Evolutionary conservation across 2,329 filamentous ascomycete genomes (phyloP).

Genomic region (Lasiodiplodia citricola): DNA sequence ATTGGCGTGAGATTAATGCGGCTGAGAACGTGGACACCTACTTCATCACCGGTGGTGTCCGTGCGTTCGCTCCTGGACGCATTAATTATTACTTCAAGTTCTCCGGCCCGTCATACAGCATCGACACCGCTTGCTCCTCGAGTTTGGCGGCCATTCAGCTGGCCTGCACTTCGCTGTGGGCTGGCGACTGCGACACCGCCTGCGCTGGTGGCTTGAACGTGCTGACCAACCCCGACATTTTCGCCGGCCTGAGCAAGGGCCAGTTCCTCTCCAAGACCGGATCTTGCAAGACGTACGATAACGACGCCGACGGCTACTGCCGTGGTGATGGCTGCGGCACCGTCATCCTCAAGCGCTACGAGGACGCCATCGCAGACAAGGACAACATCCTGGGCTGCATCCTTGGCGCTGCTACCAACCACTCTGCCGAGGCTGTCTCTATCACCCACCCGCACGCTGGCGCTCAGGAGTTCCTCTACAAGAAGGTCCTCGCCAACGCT

Average conservation of each 20-base stretch:
- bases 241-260: conserved; percentile 74
- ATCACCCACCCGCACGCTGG: conserved; percentile 84
- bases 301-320: conserved; percentile 81
- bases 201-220: conserved; percentile 80
- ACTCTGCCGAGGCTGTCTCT: conserved; percentile 79
- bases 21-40: conserved; percentile 73
- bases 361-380: conserved; percentile 77
- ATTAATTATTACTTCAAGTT: conserved; percentile 82
- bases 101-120: conserved; percentile 71
- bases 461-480: conserved; percentile 74
- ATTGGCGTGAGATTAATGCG: conserved; percentile 77
- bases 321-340: conserved; percentile 77
- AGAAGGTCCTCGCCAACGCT: conserved; percentile 71
- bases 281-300: conserved; percentile 80
- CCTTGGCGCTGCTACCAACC: conserved; percentile 76
- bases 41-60: conserved; percentile 68
- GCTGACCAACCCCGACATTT: conserved; percentile 81
- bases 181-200: conserved; percentile 79
- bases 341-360: conserved; percentile 77
- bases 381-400: conserved; percentile 77
- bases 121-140: conserved; percentile 81
- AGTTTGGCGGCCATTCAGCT: conserved; percentile 74
- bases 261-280: conserved; percentile 80
- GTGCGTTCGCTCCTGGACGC: conserved; percentile 66
- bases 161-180: conserved; percentile 74